These are phyloP conservation scores for Knufia fluminis DNA, from an alignment of 2,329 filamentous ascomycete species.

Conservation along the genomic window DNA sequence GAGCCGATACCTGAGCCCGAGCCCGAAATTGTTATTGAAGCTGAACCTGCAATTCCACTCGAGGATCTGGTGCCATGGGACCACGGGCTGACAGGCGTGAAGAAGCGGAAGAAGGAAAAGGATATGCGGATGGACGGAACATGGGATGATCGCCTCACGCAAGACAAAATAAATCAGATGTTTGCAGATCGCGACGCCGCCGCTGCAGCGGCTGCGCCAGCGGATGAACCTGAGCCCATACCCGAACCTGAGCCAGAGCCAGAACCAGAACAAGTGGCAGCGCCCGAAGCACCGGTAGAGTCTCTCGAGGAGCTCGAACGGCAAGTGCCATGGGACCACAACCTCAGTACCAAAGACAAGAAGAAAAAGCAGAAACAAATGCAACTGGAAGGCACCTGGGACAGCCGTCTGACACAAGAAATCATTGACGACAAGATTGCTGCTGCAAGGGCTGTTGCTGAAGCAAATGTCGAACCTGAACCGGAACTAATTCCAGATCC, in stretches of 20 bases:
- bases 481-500: constrained; percentile 25
- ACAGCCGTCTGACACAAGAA: constrained; percentile 8
- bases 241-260: constrained; percentile 19
- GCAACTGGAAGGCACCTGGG: constrained; percentile 12
- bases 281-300: constrained; percentile 23
- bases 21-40: constrained; percentile 1
- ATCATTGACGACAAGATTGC: constrained; percentile 12
- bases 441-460: constrained; percentile 14
- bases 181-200: neutral
- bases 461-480: constrained; percentile 17
- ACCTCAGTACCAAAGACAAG: constrained; percentile 19
- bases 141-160: constrained; percentile 17
- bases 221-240: constrained; percentile 10
- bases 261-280: constrained; percentile 24
- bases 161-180: constrained; percentile 6
- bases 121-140: constrained; percentile 15
- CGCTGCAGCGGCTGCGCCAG: neutral
- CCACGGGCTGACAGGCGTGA: constrained; percentile 22
- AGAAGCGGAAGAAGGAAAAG: constrained; percentile 26
- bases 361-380: constrained; percentile 30
- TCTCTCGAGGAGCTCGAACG: constrained; percentile 4
- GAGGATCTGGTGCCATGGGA: constrained; percentile 25
- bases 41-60: constrained; percentile 16
- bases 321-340: constrained; percentile 4
- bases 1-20: constrained; percentile 19